phyloP scores from a whole-genome alignment of 106 monocot genomes.

The Narthecium ossifragum region DNA sequence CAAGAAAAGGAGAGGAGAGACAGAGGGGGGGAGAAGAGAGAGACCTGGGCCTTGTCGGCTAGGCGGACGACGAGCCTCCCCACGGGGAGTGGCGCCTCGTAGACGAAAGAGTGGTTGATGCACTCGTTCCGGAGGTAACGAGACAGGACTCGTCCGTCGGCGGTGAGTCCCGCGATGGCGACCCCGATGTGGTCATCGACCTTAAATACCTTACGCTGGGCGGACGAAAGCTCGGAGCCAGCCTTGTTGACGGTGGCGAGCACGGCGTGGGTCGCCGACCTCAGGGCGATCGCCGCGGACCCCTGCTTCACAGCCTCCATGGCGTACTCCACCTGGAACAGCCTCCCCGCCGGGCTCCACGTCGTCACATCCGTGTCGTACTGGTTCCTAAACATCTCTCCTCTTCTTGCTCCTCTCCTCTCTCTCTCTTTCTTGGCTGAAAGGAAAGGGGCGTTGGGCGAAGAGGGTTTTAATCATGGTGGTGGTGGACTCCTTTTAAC shows the following conservation, averaged over 20 bases:
- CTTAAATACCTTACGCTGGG: slow-evolving; percentile 92
- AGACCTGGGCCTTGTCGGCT: slow-evolving; percentile 99
- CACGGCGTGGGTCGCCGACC: slow-evolving; percentile 68
- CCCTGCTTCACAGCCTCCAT: slow-evolving; percentile 99
- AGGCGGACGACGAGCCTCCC: slow-evolving; percentile 68
- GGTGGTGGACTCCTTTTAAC: background rate
- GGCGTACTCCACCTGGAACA: slow-evolving; percentile 98
- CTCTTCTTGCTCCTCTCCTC: background rate
- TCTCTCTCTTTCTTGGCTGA: background rate
- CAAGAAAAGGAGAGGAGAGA: background rate
- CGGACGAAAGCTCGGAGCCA: slow-evolving; percentile 82
- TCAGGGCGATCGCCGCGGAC: slow-evolving; percentile 68
- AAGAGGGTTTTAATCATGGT: background rate
- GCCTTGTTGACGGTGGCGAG: slow-evolving; percentile 89
- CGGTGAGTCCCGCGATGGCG: slow-evolving; percentile 93
- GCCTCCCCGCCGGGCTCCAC: slow-evolving; percentile 87
- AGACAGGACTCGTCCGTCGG: slow-evolving; percentile 83
- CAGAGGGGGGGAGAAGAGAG: background rate
- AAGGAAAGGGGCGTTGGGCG: background rate
- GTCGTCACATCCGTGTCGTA: slow-evolving; percentile 99
- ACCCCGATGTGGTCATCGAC: slow-evolving; percentile 85
- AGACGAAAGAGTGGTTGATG: slow-evolving; percentile 92
- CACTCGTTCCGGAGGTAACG: slow-evolving; percentile 79
- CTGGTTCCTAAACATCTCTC: slow-evolving; percentile 84
- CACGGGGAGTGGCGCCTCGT: slow-evolving; percentile 80